A percentile compares a stretch with the other conserved stretches of the same genome.
These are phyloP conservation scores for Pezicula radicicola DNA, from an alignment of 2,329 filamentous ascomycete species.

Conservation along the genomic window DNA sequence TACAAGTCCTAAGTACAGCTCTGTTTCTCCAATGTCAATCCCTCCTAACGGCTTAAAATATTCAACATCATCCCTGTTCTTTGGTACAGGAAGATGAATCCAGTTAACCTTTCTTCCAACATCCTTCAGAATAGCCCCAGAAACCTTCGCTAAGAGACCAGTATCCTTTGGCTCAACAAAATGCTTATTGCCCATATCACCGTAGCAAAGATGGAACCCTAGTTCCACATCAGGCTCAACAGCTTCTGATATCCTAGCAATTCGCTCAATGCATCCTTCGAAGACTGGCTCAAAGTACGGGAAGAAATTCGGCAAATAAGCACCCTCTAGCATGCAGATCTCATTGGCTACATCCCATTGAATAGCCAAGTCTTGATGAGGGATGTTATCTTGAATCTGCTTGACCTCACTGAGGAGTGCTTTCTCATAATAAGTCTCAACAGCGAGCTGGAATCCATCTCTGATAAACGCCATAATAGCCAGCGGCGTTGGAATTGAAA, in stretches of 20 bases:
- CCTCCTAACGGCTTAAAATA: constrained; percentile 36
- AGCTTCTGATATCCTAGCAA: constrained; percentile 26
- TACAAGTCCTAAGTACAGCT: constrained; percentile 38
- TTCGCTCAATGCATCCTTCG: constrained; percentile 31
- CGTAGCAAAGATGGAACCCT: constrained; percentile 46
- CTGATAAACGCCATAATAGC: constrained; percentile 16
- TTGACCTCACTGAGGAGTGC: constrained; percentile 18
- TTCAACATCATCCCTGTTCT: constrained; percentile 29
- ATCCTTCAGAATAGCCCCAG: constrained; percentile 26
- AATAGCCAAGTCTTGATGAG: constrained; percentile 26
- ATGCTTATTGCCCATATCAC: constrained; percentile 40
- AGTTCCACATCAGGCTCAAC: constrained; percentile 35
- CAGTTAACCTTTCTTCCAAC: constrained; percentile 32
- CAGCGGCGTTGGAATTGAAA: constrained; percentile 28
- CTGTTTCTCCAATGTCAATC: constrained; percentile 27
- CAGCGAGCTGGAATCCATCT: constrained; percentile 16
- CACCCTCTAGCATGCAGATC: constrained; percentile 22
- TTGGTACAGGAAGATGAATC: constrained; percentile 42
- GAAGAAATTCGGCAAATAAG: constrained; percentile 5
- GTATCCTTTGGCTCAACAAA: constrained; percentile 36
- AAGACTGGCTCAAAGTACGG: constrained; percentile 33
- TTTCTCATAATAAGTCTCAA: constrained; percentile 27
- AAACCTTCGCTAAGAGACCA: constrained; percentile 32
- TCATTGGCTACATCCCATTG: constrained; percentile 28
- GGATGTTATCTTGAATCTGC: constrained; percentile 24